Base-by-base conservation (phyloP, 805 yeast genomes). In the Sungouiozyma intestinalis region DNA sequence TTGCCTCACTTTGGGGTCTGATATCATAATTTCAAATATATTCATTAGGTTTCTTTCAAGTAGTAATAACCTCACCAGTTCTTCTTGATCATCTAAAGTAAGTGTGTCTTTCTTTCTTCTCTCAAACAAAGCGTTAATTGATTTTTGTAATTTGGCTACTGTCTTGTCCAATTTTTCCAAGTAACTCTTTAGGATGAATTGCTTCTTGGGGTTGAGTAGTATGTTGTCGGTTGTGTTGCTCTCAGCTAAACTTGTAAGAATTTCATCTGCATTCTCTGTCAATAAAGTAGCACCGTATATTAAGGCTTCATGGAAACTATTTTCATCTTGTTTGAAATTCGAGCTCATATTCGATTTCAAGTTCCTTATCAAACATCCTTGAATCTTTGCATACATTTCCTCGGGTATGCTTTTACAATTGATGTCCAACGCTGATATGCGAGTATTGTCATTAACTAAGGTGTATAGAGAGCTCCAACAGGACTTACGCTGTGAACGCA, bases 301-400 rank as follows among this genome's bases (percentile, higher is more conserved):
- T 39, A 83, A 66, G 48, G 83, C 90, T 56, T 73, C 83, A 42
- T 64, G 64, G 7, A 51, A 44, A 33, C 65, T 49, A 3, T 64
- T 44, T 17, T 60, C 69, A 49, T 58, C 65, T n/a, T 57, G 43
- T 40, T 48, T 48, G 43, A 57, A 61, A 27, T 54, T 55, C 9
- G 62, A 49, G 35, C 64, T 63, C 42, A 80, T 62, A n/a, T 72
- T 67, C 33, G 66, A 60, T 51, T 81, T 86, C 81, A 87, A 80
- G 59, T 88, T 88, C 52, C 81, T 74, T 80, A 88, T 79, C 38
- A 92, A 74, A 51, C 82, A 79, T 36, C 84, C 70, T 1, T 94
- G 92, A 45, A 87, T 74, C 52, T 79, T 74, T 35, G 86, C 83
- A 52, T 75, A 77, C 48, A 81, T 71, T 39, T 71, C 67, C 41